Base-by-base conservation (phyloP, 352 stramenopile species). In the Sclerospora graminicola region DNA sequence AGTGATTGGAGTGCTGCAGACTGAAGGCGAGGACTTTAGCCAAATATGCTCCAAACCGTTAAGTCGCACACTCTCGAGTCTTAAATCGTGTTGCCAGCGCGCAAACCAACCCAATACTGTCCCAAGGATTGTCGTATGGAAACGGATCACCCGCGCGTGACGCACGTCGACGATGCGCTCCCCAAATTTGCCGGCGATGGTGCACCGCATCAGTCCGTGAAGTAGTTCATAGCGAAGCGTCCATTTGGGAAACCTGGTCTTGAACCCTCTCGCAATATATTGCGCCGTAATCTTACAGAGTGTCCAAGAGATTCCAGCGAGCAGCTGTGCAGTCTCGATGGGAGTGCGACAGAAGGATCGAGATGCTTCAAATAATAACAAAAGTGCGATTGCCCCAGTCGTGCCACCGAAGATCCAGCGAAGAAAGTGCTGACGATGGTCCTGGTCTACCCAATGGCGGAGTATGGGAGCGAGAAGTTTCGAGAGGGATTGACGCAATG, bases 1-100 rank as follows among this genome's bases (percentile, higher is more conserved):
- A 9, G 40, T 33, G 5, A 33, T 8, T 6, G 20, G 15, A 9
- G 23, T 51, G 4, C 10, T 19, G 14, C 51, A 21, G 14, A 29
- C 14, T 3, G 21, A 26, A 26, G 21, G 21, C n/a, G 36, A 14
- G 2, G 44, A 55, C 20, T 51, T 54, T 11, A 76, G 50, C 66
- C 66, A 77, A 16, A 70, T 36, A 16, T 77, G 66, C 21, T 70
- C 57, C 0, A 77, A 53, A 1, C 46, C 54, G 21, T 70, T 63
- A 19, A 54, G 20, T 19, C 60, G 41, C 11, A 72, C 49, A 13
- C 46, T 39, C 33, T 63, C 39, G 16, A 77, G 20, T 4, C 21
- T 45, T 8, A 55, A 50, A 16, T 47, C 29, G 27, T 63, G 32
- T 24, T 61, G 45, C 1, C 42, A 42, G 47, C 57, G 63, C 8